Evolutionary conservation across 176 grass and related monocot genomes (phyloP).

Genomic region (bread wheat (Triticum aestivum)): DNA sequence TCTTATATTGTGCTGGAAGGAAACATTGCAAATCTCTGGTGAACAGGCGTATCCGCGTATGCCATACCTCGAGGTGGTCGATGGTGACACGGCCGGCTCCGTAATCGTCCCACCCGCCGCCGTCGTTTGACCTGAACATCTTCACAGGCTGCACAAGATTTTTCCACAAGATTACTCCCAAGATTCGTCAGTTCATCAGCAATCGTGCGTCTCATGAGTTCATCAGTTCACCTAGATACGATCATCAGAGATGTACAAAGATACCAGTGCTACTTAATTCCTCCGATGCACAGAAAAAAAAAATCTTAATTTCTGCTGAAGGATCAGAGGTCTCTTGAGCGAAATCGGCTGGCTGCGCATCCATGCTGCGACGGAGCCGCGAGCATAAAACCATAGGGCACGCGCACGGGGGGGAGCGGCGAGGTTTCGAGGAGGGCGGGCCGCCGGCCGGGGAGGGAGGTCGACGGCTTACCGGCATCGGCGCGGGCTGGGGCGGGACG

Average conservation of each 20-base stretch:
- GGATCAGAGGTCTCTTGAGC: not conserved
- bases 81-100: constrained; percentile 48
- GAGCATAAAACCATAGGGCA: not conserved
- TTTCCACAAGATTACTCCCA: not conserved
- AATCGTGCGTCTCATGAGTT: not conserved
- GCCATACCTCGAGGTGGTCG: constrained; percentile 44
- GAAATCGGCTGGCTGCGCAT: not conserved
- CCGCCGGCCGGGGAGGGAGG: not conserved
- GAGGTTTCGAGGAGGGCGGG: not conserved
- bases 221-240: not conserved
- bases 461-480: not conserved
- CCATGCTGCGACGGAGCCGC: not conserved
- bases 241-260: not conserved
- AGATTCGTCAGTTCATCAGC: not conserved
- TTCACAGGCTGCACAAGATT: constrained; percentile 46
- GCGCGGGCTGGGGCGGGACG: not conserved
- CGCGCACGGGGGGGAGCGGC: not conserved
- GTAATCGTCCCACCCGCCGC: constrained; percentile 48
- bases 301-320: too few species aligned
- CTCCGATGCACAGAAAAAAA: not conserved
- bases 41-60: not conserved
- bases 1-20: too few species aligned
- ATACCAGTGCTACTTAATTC: not conserved
- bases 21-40: not conserved
- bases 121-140: constrained; percentile 37